Conservation (phyloP, 345 rosid genomes). For the Gossypium stocksii region DNA sequence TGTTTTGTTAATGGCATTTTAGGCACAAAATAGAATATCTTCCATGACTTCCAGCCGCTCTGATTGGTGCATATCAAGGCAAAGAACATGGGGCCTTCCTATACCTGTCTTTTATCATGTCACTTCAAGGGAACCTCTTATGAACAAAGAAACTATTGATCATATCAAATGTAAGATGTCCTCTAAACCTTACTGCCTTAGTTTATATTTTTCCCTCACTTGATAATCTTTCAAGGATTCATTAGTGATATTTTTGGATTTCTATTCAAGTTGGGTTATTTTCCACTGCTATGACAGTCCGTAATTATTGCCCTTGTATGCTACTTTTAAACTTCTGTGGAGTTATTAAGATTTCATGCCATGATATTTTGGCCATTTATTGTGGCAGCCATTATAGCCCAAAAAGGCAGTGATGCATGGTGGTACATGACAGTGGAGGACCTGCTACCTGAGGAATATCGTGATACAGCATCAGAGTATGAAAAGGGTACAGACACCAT, state of each 20-base stretch:
- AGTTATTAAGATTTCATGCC: not conserved
- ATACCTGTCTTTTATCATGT: conserved; percentile 87
- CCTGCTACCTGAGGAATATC: conserved; percentile 75
- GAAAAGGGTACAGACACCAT: conserved; percentile 94
- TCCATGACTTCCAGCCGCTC: conserved; percentile 92
- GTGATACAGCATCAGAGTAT: conserved; percentile 63
- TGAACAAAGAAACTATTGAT: conserved; percentile 79
- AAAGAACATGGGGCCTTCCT: conserved; percentile 96
- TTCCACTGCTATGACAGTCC: conserved; percentile 9
- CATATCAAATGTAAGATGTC: conserved; percentile 71
- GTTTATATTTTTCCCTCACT: not conserved
- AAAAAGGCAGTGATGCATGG: conserved; percentile 93
- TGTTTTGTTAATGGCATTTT: conserved; percentile 22
- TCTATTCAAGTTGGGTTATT: not conserved
- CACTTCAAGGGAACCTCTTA: conserved; percentile 74
- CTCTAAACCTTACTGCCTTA: not conserved
- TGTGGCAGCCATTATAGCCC: conserved; percentile 60
- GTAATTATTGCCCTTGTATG: conserved; percentile 1
- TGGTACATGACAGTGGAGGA: conserved; percentile 92
- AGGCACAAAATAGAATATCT: conserved; percentile 88
- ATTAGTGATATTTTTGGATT: not conserved
- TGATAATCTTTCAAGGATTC: not conserved
- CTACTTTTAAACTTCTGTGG: not conserved
- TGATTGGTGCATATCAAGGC: conserved; percentile 97
- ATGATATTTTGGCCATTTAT: conserved; percentile 17